Base-by-base conservation (phyloP, 1,139 yeast species). In the Starmera stellimalicola region DNA sequence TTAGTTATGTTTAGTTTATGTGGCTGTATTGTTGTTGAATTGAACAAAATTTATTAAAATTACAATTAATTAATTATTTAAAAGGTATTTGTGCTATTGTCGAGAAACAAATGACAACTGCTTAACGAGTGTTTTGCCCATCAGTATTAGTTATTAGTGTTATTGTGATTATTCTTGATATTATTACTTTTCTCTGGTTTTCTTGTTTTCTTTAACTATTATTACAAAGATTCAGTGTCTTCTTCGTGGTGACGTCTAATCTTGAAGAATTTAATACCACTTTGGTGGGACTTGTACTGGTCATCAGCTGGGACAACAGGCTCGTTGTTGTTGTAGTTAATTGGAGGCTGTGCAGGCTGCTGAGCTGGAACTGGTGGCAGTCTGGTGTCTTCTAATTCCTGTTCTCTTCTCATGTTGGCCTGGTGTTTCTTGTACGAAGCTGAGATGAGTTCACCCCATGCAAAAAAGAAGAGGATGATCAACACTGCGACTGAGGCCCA, bases 231-330 rank as follows among this genome's bases (percentile, higher is more conserved):
- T 51, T 76, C 83, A 29, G 68, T 60, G 32, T 62, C 64, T 53
- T 70, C 64, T 53, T 70, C 70, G 48, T 71, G 68, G 30, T 54
- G 51, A 65, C 85, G 77, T 62, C 78, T 77, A 41, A 80, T 77
- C 52, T 77, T 78, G 65, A 80, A 80, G 60, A 80, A 80, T 58
- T 83, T 76, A 49, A 80, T 79, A 36, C 88, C 91, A 32, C 81
- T 77, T 45, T 71, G 73, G 30, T 49, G 51, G 25, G 46, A 34
- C 20, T 52, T 39, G 16, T 44, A 48, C 33, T 52, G 54, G n/a
- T 46, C 44, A 35, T 51, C 48, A 20, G 40, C 48, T 33, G 42
- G 47, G 25, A 51, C 44, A 27, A 47, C 47, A 26, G 51, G 46
- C 19, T 44, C 51, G 16, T 45, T 54, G 22, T 39, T 38, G 15